Base-by-base conservation (phyloP, 768 basidiomycete genomes). In the Hygrocybe punicea region DNA sequence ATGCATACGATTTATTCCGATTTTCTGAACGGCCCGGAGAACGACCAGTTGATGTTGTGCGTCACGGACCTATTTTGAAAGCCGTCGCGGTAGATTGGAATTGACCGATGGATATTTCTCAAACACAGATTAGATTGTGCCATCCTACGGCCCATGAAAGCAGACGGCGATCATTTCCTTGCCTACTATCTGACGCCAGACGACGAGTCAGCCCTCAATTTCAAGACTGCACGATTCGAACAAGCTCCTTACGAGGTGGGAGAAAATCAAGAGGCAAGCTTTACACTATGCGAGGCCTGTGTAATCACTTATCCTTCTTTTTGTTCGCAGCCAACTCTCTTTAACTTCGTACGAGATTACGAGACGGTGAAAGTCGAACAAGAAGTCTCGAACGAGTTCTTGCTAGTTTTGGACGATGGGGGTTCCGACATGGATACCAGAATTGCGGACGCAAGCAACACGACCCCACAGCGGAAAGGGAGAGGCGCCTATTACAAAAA, bases 21-120 rank as follows among this genome's bases (percentile, higher is more conserved):
- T 93, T 94, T 68, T 85, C 85, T 10, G 91, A 94, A 67, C 77
- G 91, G 17, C 91, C 91, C 14, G 91, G 91, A n/a, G 91, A 93
- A 56, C 77, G 85, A 45, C 63, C 81, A 13, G 63, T 81, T 6
- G 90, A 92, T n/a, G n/a, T n/a, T 61, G 90, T 90, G 53, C 54
- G 83, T n/a, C 25, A 37, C 21, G 39, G 14, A 35, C 48, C 51
- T 21, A 4, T 55, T 34, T 25, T 11, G 23, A 19, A 39, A n/a
- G n/a, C n/a, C n/a, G n/a, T n/a, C n/a, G n/a, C n/a, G n/a, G 42
- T 55, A 29, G 36, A 11, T 23, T 59, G 33, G 58, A 19, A 49
- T 11, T 35, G 25, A 54, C 42, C 29, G 29, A 8, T 8, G 29
- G 29, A n/a, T 46, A 47, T 35, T 45, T n/a, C 11, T 5, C 21